Conservation (phyloP, 805 yeast genomes). For the Saccharomycopsis fermentans region DNA sequence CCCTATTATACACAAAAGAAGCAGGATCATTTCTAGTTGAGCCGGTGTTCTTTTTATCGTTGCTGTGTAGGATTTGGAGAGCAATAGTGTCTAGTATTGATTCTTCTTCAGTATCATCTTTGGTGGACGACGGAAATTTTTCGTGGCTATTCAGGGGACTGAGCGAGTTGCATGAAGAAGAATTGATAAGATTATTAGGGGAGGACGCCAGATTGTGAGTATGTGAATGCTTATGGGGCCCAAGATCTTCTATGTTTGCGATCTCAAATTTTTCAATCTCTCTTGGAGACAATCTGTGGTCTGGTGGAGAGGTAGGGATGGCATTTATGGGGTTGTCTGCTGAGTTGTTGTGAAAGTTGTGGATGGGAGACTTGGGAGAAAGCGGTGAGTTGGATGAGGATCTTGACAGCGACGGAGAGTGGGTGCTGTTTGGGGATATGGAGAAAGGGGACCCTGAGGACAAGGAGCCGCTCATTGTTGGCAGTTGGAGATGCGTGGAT, state of each 20-base stretch:
- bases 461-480: not conserved
- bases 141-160: not conserved
- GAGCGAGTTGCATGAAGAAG: not conserved
- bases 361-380: not conserved
- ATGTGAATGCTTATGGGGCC: constrained; percentile 10
- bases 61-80: constrained; percentile 10
- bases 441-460: not conserved
- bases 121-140: not conserved
- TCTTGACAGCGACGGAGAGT: not conserved
- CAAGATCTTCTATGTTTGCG: constrained; percentile 26
- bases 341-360: not conserved
- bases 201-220: not conserved
- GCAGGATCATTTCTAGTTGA: not conserved
- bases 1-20: not conserved
- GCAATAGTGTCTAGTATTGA: constrained; percentile 5
- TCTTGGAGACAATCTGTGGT: constrained; percentile 12
- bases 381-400: not conserved
- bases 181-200: not conserved
- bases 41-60: constrained; percentile 6
- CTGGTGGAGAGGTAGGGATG: not conserved
- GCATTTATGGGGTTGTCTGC: not conserved
- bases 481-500: no score
- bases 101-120: not conserved
- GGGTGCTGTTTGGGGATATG: not conserved
- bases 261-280: constrained; percentile 27